These are phyloP conservation scores for Brassica napus DNA, from an alignment of 345 rosid species.

Conservation along the genomic window Da-Ae NC_063449.1:15810001-15810500, in stretches of 20 bases:
- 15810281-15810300: not conserved
- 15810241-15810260: constrained; percentile 23
- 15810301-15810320: not conserved
- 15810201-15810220: constrained; percentile 58
- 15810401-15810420: constrained; percentile 57
- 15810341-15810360: constrained; percentile 50
- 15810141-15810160: constrained; percentile 55
- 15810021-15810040: too few species aligned
- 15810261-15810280: not conserved
- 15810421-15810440: constrained; percentile 48
- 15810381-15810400: constrained; percentile 49
- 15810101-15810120: constrained; percentile 48
- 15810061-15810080: not conserved
- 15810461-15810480: constrained; percentile 44
- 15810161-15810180: constrained; percentile 50
- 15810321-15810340: not conserved
- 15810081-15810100: not conserved
- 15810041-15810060: too few species aligned
- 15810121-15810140: constrained; percentile 54
- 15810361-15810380: constrained; percentile 51
- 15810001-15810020: not conserved
- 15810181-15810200: constrained; percentile 55
- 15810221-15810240: constrained; percentile 53
- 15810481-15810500: constrained; percentile 45
- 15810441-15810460: constrained; percentile 61